Percentiles rank a stretch among this genome's conserved stretches.
These are phyloP conservation scores for Seiridium cupressi DNA, from an alignment of 2,329 filamentous ascomycete species.

Conservation along the genomic window DNA sequence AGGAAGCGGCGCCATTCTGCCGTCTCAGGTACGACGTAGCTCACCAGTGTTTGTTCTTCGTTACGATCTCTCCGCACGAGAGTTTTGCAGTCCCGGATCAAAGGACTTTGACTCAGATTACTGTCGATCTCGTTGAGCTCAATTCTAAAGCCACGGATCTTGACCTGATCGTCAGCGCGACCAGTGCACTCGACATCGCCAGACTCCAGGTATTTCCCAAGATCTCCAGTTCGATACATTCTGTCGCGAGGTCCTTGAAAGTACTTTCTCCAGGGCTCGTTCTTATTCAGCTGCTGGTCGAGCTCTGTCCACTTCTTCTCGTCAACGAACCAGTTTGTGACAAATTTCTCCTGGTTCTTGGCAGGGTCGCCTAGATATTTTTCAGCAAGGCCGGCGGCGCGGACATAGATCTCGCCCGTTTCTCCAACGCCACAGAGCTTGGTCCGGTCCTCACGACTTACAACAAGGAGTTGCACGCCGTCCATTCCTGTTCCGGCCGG, in stretches of 20 bases:
- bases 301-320: conserved; percentile 65
- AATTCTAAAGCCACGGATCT: conserved; percentile 93
- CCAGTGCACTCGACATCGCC: conserved; percentile 49
- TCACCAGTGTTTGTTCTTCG: conserved; percentile 83
- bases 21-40: conserved; percentile 84
- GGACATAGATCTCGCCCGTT: conserved; percentile 71
- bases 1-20: conserved; percentile 72
- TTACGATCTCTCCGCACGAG: conserved; percentile 79
- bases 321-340: conserved; percentile 85
- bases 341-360: conserved; percentile 73
- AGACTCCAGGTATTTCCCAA: conserved; percentile 54
- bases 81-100: conserved; percentile 83
- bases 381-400: conserved; percentile 71
- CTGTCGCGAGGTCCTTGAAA: conserved; percentile 83
- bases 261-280: conserved; percentile 74
- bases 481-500: conserved; percentile 74
- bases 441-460: conserved; percentile 58
- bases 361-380: conserved; percentile 64
- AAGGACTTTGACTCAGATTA: conserved; percentile 69
- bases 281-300: conserved; percentile 52
- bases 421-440: conserved; percentile 66
- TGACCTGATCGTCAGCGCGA: conserved; percentile 84
- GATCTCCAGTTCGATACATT: conserved; percentile 82
- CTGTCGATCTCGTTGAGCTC: conserved; percentile 92
- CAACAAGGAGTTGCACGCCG: conserved; percentile 72